Evolutionary conservation across 2,329 filamentous ascomycete species (phyloP).

Genomic region (Emergomyces orientalis): DNA sequence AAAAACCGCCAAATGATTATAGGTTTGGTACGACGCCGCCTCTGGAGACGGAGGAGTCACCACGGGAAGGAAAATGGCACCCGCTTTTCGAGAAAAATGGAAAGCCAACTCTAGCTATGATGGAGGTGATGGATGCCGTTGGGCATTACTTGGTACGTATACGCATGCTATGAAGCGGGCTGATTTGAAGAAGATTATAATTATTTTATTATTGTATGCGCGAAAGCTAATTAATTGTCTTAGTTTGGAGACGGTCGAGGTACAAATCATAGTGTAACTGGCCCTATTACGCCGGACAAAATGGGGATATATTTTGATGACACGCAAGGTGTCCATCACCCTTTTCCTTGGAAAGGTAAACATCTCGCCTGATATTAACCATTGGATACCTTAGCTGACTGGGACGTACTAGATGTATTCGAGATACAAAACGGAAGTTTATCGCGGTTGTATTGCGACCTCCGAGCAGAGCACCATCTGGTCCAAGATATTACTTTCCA

Average conservation of each 20-base stretch:
- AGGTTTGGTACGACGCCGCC: slow-evolving; percentile 24
- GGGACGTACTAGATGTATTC: slow-evolving; percentile 42
- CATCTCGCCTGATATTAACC: neutral
- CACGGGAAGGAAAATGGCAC: slow-evolving; percentile 67
- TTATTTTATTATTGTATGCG: neutral
- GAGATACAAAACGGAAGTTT: slow-evolving; percentile 45
- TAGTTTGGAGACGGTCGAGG: slow-evolving; percentile 41
- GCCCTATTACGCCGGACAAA: slow-evolving; percentile 63
- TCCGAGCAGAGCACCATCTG: slow-evolving; percentile 54
- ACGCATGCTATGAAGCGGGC: neutral
- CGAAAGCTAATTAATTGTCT: slow-evolving; percentile 14
- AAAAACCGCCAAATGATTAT: slow-evolving; percentile 23
- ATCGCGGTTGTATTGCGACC: slow-evolving; percentile 48
- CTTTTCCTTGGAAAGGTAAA: slow-evolving; percentile 59
- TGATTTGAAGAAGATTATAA: slow-evolving; percentile 1
- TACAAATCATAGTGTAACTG: slow-evolving; percentile 57
- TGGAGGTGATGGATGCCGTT: slow-evolving; percentile 51
- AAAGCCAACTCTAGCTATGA: slow-evolving; percentile 59
- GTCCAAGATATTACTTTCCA: slow-evolving; percentile 46
- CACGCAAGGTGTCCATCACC: slow-evolving; percentile 53
- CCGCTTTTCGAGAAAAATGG: slow-evolving; percentile 60
- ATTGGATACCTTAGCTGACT: slow-evolving; percentile 13
- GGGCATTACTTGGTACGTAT: slow-evolving; percentile 60
- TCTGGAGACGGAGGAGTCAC: slow-evolving; percentile 44
- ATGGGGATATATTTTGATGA: slow-evolving; percentile 63